A percentile compares a stretch with the other conserved stretches of the same genome.
Evolutionary conservation across 23 red algal genomes (phyloP).

Genomic region (Chondrus crispus): DNA sequence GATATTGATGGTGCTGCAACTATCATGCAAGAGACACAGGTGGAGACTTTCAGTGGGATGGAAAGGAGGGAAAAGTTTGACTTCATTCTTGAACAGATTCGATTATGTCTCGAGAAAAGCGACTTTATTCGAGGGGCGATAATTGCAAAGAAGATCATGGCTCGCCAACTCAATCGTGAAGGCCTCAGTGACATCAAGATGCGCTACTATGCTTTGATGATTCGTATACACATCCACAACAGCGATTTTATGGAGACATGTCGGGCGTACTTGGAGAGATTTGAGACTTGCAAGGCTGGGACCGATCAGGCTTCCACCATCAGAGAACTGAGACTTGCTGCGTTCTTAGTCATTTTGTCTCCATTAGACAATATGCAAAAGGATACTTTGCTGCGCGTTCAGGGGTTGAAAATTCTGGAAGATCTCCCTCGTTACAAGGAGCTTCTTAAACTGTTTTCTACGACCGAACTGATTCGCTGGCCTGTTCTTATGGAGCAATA

Average conservation of each 20-base stretch:
- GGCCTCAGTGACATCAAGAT: conserved; percentile 71
- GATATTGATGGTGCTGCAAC: conserved; percentile 76
- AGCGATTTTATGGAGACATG: conserved; percentile 81
- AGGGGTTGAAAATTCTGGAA: conserved; percentile 65
- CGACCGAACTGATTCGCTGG: conserved; percentile 91
- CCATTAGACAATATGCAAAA: conserved; percentile 73
- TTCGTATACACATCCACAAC: conserved; percentile 79
- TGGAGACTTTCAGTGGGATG: conserved; percentile 98
- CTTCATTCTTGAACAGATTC: conserved; percentile 95
- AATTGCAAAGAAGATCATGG: conserved; percentile 95
- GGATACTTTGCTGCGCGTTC: conserved; percentile 80
- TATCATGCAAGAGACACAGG: conserved; percentile 97
- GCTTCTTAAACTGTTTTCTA: conserved; percentile 82
- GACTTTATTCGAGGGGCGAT: conserved; percentile 90
- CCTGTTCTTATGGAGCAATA: conserved; percentile 64
- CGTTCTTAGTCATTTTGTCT: conserved; percentile 65
- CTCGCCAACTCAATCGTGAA: conserved; percentile 71
- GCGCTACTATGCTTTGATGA: conserved; percentile 82
- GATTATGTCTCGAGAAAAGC: conserved; percentile 88
- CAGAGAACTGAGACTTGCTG: conserved; percentile 73
- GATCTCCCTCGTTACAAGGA: conserved; percentile 67
- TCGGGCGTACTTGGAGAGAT: conserved; percentile 80
- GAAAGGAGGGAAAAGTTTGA: conserved; percentile 91
- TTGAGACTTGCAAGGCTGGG: conserved; percentile 34
- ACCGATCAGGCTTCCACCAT: conserved; percentile 31